Evolutionary conservation across 2,329 filamentous ascomycete species (phyloP).

Genomic region (Phoma sp.): DNA sequence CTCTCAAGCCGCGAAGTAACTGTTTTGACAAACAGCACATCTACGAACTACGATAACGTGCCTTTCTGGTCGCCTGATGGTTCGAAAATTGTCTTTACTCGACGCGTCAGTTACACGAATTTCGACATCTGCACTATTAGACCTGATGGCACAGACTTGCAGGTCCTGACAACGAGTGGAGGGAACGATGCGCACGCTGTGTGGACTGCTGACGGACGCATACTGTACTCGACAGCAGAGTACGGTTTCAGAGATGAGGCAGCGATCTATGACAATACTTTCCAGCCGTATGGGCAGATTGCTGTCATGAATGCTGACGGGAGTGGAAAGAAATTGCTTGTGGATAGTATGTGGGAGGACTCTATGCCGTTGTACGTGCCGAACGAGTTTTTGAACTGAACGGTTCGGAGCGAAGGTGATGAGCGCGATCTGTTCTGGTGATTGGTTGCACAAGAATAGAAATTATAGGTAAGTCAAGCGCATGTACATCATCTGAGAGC

Average conservation of each 20-base stretch:
- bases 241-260: constrained; percentile 55
- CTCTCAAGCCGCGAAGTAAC: constrained; percentile 31
- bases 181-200: constrained; percentile 56
- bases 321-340: constrained; percentile 16
- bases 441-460: too few relatives aligned
- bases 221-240: constrained; percentile 52
- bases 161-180: constrained; percentile 41
- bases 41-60: constrained; percentile 42
- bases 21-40: constrained; percentile 46
- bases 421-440: too few relatives aligned
- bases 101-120: constrained; percentile 41
- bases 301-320: constrained; percentile 55
- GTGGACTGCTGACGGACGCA: constrained; percentile 52
- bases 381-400: constrained; percentile 13
- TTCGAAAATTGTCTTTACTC: constrained; percentile 49
- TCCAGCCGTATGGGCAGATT: constrained; percentile 56
- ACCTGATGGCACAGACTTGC: constrained; percentile 50
- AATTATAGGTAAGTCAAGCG: too few relatives aligned
- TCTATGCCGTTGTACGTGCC: constrained; percentile 26
- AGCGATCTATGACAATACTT: constrained; percentile 52
- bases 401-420: too few relatives aligned
- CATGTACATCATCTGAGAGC: too few relatives aligned
- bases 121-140: constrained; percentile 53
- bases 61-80: constrained; percentile 51
- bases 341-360: constrained; percentile 28